A percentile compares a stretch with the other conserved stretches of the same genome.
phyloP scores from a whole-genome alignment of 495 filamentous ascomycete species.

The Chaetomium cochliodes region DNA sequence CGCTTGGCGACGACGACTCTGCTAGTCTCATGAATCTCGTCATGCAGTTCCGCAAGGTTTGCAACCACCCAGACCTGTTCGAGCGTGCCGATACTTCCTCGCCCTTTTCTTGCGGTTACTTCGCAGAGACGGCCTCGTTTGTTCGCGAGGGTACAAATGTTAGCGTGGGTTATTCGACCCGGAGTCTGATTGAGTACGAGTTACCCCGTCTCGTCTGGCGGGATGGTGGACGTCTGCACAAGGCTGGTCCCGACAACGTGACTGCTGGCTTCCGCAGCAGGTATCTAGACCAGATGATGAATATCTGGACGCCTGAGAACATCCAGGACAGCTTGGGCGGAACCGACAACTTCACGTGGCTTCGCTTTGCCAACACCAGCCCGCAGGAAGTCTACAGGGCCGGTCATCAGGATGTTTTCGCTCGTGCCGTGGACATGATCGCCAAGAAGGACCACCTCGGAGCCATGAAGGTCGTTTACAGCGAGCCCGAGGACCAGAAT shows the following conservation, averaged over 20 bases:
- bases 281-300: constrained; percentile 75
- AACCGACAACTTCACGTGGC: constrained; percentile 77
- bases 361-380: constrained; percentile 81
- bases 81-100: constrained; percentile 90
- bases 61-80: constrained; percentile 96
- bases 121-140: constrained; percentile 93
- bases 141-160: constrained; percentile 81
- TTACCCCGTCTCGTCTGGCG: constrained; percentile 76
- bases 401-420: constrained; percentile 53
- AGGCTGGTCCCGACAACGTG: constrained; percentile 71
- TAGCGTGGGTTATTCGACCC: constrained; percentile 80
- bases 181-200: constrained; percentile 79
- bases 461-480: constrained; percentile 45
- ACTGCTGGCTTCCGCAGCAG: constrained; percentile 73
- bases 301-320: constrained; percentile 82
- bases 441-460: constrained; percentile 53
- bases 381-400: constrained; percentile 66
- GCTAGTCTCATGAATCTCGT: constrained; percentile 98
- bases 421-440: constrained; percentile 59
- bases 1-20: constrained; percentile 90
- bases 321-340: constrained; percentile 58
- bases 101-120: constrained; percentile 75
- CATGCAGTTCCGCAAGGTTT: constrained; percentile 99
- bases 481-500: constrained; percentile 53
- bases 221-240: constrained; percentile 70